Base-by-base conservation (phyloP, 345 rosid species). In the Aegle marmelos region DNA sequence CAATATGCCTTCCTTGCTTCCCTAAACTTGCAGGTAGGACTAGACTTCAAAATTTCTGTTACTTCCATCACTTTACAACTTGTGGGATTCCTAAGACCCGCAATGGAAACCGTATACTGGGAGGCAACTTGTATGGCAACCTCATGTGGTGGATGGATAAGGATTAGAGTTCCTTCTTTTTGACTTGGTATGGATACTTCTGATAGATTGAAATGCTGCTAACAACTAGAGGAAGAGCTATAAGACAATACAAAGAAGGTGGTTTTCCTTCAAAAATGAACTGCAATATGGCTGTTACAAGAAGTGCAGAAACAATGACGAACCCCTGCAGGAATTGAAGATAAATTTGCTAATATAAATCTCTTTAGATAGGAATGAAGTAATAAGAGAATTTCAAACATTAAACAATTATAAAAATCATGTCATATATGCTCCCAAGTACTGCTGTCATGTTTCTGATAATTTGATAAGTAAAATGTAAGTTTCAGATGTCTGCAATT, bases 231-330 rank as follows among this genome's bases (percentile, higher is more conserved):
- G 98, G 99, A 67, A 96, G 91, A 72, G 98, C 94, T 65, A 90
- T 79, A 0, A 94, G 85, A 68, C 95, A 94, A 76, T 88, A 90
- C 37, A 80, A 36, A 13, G 99, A 90, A 6, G 98, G 99, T 0
- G 98, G 92, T 76, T 91, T 90, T 70, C 98, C 99, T 89, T 96
- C 98, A 37, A 92, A 91, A 63, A 91, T 82, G 83, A 96, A 96
- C 83, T 92, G 99, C 73, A 96, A 86, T 78, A 96, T 41, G 25
- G 99, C 98, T 0, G 98, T 96, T 37, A 94, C 98, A 1, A 96
- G 91, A 68, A 96, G 94, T 22, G 99, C 98, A 1, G 95, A 96
- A 33, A 96, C 98, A 79, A 91, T 94, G 81, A 96, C 98, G 80
- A 96, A 96, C 19, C 99, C 99, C 98, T 92, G 93, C 79, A 82